A percentile compares a stretch with the other conserved stretches of the same genome.
Evolutionary conservation across 2,329 filamentous ascomycete species (phyloP).

Genomic region (Xylaria sp.): DNA sequence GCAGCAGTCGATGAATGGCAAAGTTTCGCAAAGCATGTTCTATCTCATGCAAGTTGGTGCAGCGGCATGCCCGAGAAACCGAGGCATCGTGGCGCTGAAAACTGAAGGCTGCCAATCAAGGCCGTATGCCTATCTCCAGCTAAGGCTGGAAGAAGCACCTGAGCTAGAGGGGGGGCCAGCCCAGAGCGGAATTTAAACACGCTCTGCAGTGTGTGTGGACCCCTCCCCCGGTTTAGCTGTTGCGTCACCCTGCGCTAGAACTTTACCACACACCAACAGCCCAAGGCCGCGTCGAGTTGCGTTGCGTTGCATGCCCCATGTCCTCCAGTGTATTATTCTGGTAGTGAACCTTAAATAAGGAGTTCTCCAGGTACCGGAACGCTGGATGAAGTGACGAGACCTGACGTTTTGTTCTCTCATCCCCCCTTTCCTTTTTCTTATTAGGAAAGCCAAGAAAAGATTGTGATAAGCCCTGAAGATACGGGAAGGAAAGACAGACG

Average conservation of each 20-base stretch:
- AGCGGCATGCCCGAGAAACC: not conserved
- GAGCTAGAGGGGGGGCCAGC: not conserved
- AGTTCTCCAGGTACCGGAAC: slow-evolving; percentile 14
- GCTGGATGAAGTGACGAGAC: not conserved
- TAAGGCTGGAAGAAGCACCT: not conserved
- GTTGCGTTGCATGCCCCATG: slow-evolving; percentile 13
- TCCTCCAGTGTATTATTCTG: slow-evolving; percentile 1
- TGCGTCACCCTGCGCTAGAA: slow-evolving; percentile 9
- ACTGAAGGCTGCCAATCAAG: not conserved
- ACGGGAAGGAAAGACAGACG: slow-evolving; percentile 1
- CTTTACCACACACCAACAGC: slow-evolving; percentile 13
- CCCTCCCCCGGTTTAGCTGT: not conserved
- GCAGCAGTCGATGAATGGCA: not conserved
- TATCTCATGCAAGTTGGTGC: not conserved
- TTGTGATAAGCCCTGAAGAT: not conserved
- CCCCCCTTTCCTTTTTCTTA: not conserved
- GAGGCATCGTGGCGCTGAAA: not conserved
- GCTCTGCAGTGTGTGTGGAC: not conserved
- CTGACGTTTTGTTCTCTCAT: not conserved
- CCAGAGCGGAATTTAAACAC: not conserved
- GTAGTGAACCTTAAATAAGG: slow-evolving; percentile 22
- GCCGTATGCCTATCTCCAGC: not conserved
- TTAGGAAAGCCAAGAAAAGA: not conserved
- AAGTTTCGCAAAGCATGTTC: too few relatives aligned
- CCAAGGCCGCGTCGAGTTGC: slow-evolving; percentile 9